These are phyloP conservation scores for Picochlorum sp. DNA, from an alignment of 139 green algal genomes.

Conservation along the genomic window DNA sequence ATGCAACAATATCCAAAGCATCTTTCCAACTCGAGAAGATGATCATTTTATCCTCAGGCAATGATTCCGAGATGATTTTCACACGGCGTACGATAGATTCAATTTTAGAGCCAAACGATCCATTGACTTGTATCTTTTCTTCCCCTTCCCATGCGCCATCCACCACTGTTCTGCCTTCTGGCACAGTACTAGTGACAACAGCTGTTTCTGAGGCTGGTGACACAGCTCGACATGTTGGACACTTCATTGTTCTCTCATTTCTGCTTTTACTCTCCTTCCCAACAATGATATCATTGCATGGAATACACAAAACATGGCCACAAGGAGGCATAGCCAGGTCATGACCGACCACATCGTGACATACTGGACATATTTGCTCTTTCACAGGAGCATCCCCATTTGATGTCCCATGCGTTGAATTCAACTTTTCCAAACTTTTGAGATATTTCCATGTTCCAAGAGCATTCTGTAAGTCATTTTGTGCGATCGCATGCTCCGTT, in stretches of 20 bases:
- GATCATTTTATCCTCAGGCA: slow-evolving; percentile 38
- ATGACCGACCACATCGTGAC: slow-evolving; percentile 42
- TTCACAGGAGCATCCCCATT: not conserved
- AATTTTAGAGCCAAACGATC: slow-evolving; percentile 73
- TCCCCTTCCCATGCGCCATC: not conserved
- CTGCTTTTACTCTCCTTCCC: slow-evolving; percentile 10
- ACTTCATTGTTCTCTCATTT: slow-evolving; percentile 33
- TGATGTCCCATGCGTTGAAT: not conserved
- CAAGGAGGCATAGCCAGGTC: slow-evolving; percentile 59
- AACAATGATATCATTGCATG: slow-evolving; percentile 49
- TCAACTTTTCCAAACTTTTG: slow-evolving; percentile 20
- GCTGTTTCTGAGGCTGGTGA: slow-evolving; percentile 44
- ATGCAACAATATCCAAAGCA: slow-evolving; percentile 64
- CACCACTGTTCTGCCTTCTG: not conserved
- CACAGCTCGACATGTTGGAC: slow-evolving; percentile 58
- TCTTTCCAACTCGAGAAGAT: slow-evolving; percentile 77
- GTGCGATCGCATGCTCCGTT: slow-evolving; percentile 42
- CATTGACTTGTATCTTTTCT: slow-evolving; percentile 33
- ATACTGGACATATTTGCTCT: slow-evolving; percentile 52
- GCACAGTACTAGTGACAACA: not conserved
- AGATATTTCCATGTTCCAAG: slow-evolving; percentile 75
- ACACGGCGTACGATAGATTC: slow-evolving; percentile 70
- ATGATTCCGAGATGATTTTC: slow-evolving; percentile 30
- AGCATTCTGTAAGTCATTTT: slow-evolving; percentile 44
- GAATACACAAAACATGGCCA: slow-evolving; percentile 58